phyloP scores from a whole-genome alignment of 345 rosid species.

The Brassica napus region Da-Ae NC_063439.1:23225501-23226000 shows the following conservation, averaged over 20 bases:
- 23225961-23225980: slow-evolving; percentile 99
- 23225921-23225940: slow-evolving; percentile 83
- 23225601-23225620: neutral
- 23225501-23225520: slow-evolving; percentile 7
- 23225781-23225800: slow-evolving; percentile 25
- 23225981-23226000: slow-evolving; percentile 96
- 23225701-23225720: too few relatives aligned
- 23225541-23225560: slow-evolving; percentile 13
- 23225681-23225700: slow-evolving; percentile 18
- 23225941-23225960: slow-evolving; percentile 89
- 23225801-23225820: slow-evolving; percentile 22
- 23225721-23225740: slow-evolving; percentile 9
- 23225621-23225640: slow-evolving; percentile 27
- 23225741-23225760: neutral
- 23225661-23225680: slow-evolving; percentile 1
- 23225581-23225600: neutral
- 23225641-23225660: slow-evolving; percentile 22
- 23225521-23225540: slow-evolving; percentile 14
- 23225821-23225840: slow-evolving; percentile 22
- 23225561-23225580: neutral
- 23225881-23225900: slow-evolving; percentile 20
- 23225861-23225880: slow-evolving; percentile 4
- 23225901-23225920: neutral
- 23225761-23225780: neutral
- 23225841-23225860: neutral